Evolutionary conservation across 257 asterid species (phyloP).

Genomic region (Linderniella brevidens): DNA sequence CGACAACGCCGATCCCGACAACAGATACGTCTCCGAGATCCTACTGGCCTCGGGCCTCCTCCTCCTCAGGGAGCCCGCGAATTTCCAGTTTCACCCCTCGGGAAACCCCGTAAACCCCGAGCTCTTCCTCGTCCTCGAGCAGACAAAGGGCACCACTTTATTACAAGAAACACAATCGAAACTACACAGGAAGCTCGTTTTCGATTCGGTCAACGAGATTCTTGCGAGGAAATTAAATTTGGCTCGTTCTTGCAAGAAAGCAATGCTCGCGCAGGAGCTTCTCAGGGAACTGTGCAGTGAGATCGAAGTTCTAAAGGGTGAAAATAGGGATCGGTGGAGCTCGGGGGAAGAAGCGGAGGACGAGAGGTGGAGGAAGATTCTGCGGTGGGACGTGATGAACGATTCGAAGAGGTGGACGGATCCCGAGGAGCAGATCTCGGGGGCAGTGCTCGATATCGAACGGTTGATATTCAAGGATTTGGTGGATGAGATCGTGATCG

Average conservation of each 20-base stretch:
- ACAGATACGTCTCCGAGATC: constrained; percentile 77
- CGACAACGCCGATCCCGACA: constrained; percentile 59
- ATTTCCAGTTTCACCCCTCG: constrained; percentile 68
- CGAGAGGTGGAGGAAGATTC: constrained; percentile 31
- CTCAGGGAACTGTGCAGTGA: constrained; percentile 61
- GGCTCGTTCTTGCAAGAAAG: constrained; percentile 10
- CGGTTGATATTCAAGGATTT: constrained; percentile 76
- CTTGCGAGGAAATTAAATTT: constrained; percentile 37
- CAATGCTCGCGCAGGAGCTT: constrained; percentile 56
- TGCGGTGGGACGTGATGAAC: constrained; percentile 40
- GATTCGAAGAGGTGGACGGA: constrained; percentile 35
- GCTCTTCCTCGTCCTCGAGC: constrained; percentile 81
- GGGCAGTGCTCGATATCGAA: constrained; percentile 62
- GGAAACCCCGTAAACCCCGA: constrained; percentile 89
- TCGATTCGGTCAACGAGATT: constrained; percentile 66
- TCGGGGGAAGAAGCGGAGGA: constrained; percentile 35
- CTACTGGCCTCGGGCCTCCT: constrained; percentile 87
- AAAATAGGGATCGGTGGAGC: constrained; percentile 23
- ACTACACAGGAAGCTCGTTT: constrained; percentile 47
- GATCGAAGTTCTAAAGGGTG: constrained; percentile 39
- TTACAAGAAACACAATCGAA: constrained; percentile 21
- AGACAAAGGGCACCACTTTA: constrained; percentile 34
- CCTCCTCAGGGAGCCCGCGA: constrained; percentile 45
- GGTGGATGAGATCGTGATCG: constrained; percentile 63
- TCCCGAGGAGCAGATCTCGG: constrained; percentile 41